Evolutionary conservation across 768 basidiomycete species (phyloP).

Genomic region (Lenzites betulinus): DNA sequence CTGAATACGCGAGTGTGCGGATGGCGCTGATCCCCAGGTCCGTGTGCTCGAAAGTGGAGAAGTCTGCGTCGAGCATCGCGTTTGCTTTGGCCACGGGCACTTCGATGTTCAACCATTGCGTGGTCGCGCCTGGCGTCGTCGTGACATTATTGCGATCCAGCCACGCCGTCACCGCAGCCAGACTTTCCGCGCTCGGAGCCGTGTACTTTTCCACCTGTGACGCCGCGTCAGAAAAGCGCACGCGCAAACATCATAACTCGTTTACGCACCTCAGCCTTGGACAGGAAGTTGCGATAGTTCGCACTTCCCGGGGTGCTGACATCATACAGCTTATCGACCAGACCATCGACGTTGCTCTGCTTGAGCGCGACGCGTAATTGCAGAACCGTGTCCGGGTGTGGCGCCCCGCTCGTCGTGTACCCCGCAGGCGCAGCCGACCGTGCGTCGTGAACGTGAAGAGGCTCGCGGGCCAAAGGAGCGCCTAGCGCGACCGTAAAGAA

Average conservation of each 20-base stretch:
- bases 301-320: slow-evolving; percentile 40
- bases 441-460: slow-evolving; percentile 33
- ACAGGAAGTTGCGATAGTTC: slow-evolving; percentile 40
- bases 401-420: slow-evolving; percentile 31
- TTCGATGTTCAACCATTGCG: slow-evolving; percentile 38
- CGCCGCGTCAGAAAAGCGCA: background rate
- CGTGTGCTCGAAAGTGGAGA: slow-evolving; percentile 35
- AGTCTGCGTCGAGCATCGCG: slow-evolving; percentile 36
- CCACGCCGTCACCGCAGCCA: slow-evolving; percentile 29
- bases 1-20: slow-evolving; percentile 39
- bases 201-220: slow-evolving; percentile 29
- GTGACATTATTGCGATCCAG: slow-evolving; percentile 27
- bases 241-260: background rate
- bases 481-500: slow-evolving; percentile 25
- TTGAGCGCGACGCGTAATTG: slow-evolving; percentile 40
- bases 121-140: slow-evolving; percentile 28
- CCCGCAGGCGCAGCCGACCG: slow-evolving; percentile 31
- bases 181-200: slow-evolving; percentile 26
- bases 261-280: slow-evolving; percentile 37
- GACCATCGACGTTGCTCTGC: slow-evolving; percentile 35
- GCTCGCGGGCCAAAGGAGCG: slow-evolving; percentile 21
- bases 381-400: slow-evolving; percentile 31
- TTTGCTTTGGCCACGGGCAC: slow-evolving; percentile 37
- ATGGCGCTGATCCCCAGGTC: slow-evolving; percentile 31
- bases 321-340: slow-evolving; percentile 36